A percentile compares a stretch with the other conserved stretches of the same genome.
phyloP scores from a whole-genome alignment of 805 yeast genomes.

The Nakazawaea holstii region DNA sequence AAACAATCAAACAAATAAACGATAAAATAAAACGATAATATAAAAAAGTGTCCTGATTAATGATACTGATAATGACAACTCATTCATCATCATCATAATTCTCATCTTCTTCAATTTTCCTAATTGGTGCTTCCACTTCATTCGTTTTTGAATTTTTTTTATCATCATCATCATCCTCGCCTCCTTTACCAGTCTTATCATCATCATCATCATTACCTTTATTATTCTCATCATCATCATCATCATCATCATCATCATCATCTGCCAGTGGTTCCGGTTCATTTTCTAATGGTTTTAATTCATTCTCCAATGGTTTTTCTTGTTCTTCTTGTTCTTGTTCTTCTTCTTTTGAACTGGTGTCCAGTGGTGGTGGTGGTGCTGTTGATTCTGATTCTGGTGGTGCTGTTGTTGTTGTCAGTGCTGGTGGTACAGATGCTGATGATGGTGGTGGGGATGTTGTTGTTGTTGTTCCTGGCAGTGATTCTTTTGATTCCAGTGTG shows the following conservation, averaged over 20 bases:
- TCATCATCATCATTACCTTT: slow-evolving; percentile 18
- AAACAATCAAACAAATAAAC: too few relatives aligned
- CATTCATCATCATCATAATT: slow-evolving; percentile 30
- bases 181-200: slow-evolving; percentile 17
- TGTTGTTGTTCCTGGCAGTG: neutral
- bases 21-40: too few relatives aligned
- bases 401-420: slow-evolving; percentile 1
- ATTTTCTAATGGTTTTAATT: slow-evolving; percentile 21
- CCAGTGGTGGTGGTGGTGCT: neutral
- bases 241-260: slow-evolving; percentile 19
- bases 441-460: neutral
- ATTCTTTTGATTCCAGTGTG: too few relatives aligned
- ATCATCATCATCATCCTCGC: too few relatives aligned
- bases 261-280: slow-evolving; percentile 16
- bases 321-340: slow-evolving; percentile 7
- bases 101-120: slow-evolving; percentile 31
- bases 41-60: too few relatives aligned
- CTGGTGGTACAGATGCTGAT: slow-evolving; percentile 1
- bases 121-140: slow-evolving; percentile 22
- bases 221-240: slow-evolving; percentile 12
- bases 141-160: neutral
- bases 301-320: slow-evolving; percentile 17
- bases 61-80: too few relatives aligned
- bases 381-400: slow-evolving; percentile 1
- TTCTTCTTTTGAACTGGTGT: neutral